Evolutionary conservation across 164 flowering plant species (phyloP), one percentile per base, ranked within the genome.

Genomic region (Macadamia tetraphylla): DNA sequence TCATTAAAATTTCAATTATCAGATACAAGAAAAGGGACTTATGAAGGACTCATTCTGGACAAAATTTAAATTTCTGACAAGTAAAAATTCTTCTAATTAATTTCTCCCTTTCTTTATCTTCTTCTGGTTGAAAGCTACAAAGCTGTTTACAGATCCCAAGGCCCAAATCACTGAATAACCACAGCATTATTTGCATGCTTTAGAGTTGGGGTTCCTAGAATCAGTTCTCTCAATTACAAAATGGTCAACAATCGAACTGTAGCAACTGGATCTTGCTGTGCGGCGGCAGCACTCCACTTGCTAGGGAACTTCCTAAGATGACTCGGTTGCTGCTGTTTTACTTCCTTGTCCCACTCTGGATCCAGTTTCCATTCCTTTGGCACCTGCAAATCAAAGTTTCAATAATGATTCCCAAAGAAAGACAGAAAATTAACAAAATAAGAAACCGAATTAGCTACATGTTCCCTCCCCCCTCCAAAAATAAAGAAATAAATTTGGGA

Each of bases 361-460:
- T 95, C 97, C 77, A 95, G 74, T 80, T 87, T 86, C 99, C 99
- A 95, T 57, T 91, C 94, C 77, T 95, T 95, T 0, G 99, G 97
- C n/a, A 95, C 97, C 99, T 90, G 82, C 74, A 78, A 31, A 55
- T 15, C 61, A 73, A 67, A 62, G 35, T 14, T 10, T 53, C 17
- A 53, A 17, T 17, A 4, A 53, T 53, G 15, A 0, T 9, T 9
- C 13, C 51, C 51, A 46, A 46, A 8, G 13, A 46, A 8, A 8
- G 9, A 46, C 3, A 46, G 1, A 46, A 46, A 46, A 46, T 46
- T 35, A 35, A 46, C 9, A 43, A 43, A 43, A 6, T 43, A 43
- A 43, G 9, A 43, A 43, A 43, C 9, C 9, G 48, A 43, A 43
- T 43, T 9, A 43, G 48, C 48, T 9, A 43, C 9, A 43, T 9